phyloP scores from a whole-genome alignment of 2,329 filamentous ascomycete genomes.

The Parafenestella ontariensis region DNA sequence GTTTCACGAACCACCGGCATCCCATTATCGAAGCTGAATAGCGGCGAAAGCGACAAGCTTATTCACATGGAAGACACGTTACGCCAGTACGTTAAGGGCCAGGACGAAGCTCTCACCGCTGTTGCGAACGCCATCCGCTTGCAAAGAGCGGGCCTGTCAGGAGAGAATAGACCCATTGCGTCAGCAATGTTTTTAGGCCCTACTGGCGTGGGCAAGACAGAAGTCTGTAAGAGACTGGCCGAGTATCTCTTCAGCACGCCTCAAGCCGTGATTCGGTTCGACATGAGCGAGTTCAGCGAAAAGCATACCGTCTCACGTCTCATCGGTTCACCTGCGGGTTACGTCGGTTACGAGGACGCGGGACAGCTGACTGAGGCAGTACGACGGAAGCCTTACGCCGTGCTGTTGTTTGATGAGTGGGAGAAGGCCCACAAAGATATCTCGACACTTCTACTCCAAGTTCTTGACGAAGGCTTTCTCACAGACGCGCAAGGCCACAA shows the following conservation, averaged over 20 bases:
- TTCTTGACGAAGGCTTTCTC: conserved; percentile 94
- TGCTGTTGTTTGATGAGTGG: conserved; percentile 95
- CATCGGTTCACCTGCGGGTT: conserved; percentile 91
- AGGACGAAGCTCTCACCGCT: conserved; percentile 90
- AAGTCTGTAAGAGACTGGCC: conserved; percentile 95
- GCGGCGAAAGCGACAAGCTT: conserved; percentile 91
- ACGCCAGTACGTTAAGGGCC: conserved; percentile 82
- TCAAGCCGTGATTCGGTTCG: conserved; percentile 88
- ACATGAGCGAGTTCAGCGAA: conserved; percentile 98
- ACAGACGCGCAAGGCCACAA: conserved; percentile 96
- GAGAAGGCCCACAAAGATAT: conserved; percentile 98
- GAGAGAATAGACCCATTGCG: conserved; percentile 88
- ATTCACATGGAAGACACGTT: conserved; percentile 95
- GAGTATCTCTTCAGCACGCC: conserved; percentile 93
- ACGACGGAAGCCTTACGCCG: conserved; percentile 91
- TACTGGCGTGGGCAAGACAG: conserved; percentile 96
- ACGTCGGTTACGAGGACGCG: conserved; percentile 95
- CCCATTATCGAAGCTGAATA: conserved; percentile 88
- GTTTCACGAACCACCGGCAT: conserved; percentile 93
- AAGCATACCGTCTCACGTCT: conserved; percentile 94
- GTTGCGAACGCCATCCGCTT: conserved; percentile 93
- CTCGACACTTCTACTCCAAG: conserved; percentile 87
- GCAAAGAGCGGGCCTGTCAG: conserved; percentile 89
- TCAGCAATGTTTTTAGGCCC: conserved; percentile 98
- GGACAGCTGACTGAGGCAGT: conserved; percentile 96